Evolutionary conservation across 768 basidiomycete species (phyloP).

Genomic region (Amanita phalloides): DNA sequence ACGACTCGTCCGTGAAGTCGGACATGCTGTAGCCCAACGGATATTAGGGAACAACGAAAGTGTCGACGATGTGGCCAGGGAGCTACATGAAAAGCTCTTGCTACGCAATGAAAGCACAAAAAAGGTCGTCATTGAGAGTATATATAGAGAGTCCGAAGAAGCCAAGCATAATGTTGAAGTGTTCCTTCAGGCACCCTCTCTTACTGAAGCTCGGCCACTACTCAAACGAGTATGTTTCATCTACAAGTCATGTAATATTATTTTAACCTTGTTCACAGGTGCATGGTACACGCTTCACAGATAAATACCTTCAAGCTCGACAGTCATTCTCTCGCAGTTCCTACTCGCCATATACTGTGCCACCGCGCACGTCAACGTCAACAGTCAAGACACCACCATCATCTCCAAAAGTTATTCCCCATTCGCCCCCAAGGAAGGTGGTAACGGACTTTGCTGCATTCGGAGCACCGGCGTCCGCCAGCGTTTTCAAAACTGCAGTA

Average conservation of each 20-base stretch:
- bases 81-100: slow-evolving; percentile 84
- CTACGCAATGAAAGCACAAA: slow-evolving; percentile 95
- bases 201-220: slow-evolving; percentile 64
- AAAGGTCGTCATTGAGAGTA: slow-evolving; percentile 92
- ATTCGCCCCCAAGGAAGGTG: slow-evolving; percentile 80
- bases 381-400: slow-evolving; percentile 28
- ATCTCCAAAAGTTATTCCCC: slow-evolving; percentile 23
- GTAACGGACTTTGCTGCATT: slow-evolving; percentile 85
- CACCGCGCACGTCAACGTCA: slow-evolving; percentile 28
- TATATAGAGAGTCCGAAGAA: slow-evolving; percentile 87
- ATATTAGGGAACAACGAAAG: slow-evolving; percentile 91
- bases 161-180: slow-evolving; percentile 83
- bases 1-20: slow-evolving; percentile 88
- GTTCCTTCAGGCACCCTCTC: slow-evolving; percentile 62
- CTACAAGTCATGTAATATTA: slow-evolving; percentile 3
- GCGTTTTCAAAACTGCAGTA: slow-evolving; percentile 80
- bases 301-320: slow-evolving; percentile 82
- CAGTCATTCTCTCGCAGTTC: slow-evolving; percentile 44
- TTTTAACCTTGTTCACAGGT: slow-evolving; percentile 40
- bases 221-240: slow-evolving; percentile 58
- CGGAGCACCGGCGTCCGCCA: slow-evolving; percentile 60
- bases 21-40: slow-evolving; percentile 83
- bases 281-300: slow-evolving; percentile 91
- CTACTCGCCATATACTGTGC: slow-evolving; percentile 33
- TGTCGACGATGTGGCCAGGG: slow-evolving; percentile 92